Evolutionary conservation across 345 rosid species (phyloP).

Genomic region (Citrus reticulata): DNA sequence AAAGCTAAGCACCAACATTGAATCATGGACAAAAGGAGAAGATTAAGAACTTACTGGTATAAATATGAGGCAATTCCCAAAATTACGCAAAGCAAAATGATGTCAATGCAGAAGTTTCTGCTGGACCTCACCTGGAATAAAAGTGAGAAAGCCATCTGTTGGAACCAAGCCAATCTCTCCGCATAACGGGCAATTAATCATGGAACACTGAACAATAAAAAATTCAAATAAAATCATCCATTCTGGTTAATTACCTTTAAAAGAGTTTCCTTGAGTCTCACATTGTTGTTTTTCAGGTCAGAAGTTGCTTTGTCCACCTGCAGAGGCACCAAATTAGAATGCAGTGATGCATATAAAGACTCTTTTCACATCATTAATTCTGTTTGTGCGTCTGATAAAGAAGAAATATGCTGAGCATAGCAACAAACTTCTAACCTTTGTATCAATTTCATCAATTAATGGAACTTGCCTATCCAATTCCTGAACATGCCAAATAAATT

Average conservation of each 20-base stretch:
- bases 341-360: not conserved
- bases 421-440: constrained; percentile 47
- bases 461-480: constrained; percentile 85
- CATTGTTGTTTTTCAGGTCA: constrained; percentile 67
- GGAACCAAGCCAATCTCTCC: not conserved
- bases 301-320: constrained; percentile 75
- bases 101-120: constrained; percentile 78
- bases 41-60: constrained; percentile 51
- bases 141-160: not conserved
- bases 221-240: constrained; percentile 1
- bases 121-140: constrained; percentile 63
- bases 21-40: not conserved
- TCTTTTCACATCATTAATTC: not conserved
- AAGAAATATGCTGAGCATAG: not conserved
- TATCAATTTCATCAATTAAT: constrained; percentile 72
- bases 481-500: constrained; percentile 30
- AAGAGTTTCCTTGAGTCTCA: constrained; percentile 73
- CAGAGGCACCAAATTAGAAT: constrained; percentile 12
- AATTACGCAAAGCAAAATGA: constrained; percentile 60
- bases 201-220: not conserved
- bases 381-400: not conserved
- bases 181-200: not conserved
- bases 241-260: constrained; percentile 38
- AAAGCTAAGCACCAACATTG: not conserved
- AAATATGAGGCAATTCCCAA: constrained; percentile 69